Evolutionary conservation across 2,329 filamentous ascomycete species (phyloP).

Genomic region (Trichoderma sp.): DNA sequence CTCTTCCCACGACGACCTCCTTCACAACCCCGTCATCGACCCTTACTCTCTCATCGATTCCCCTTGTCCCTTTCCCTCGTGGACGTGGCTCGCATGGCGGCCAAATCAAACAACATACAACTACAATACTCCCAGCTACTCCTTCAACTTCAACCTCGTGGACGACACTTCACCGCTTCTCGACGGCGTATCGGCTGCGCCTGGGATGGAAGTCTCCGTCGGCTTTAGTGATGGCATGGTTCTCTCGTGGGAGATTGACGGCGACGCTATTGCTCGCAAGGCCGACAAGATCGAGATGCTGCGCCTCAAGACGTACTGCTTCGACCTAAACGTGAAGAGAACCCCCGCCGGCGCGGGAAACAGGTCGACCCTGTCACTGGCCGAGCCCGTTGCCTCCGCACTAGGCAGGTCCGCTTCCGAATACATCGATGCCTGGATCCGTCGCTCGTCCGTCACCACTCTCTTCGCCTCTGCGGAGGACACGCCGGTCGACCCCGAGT

Average conservation of each 20-base stretch:
- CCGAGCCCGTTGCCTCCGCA: conserved; percentile 18
- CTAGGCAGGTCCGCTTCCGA: conserved; percentile 26
- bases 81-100: conserved; percentile 40
- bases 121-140: neutral
- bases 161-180: conserved; percentile 29
- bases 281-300: conserved; percentile 31
- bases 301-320: conserved; percentile 35
- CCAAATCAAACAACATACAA: conserved; percentile 27
- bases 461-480: conserved; percentile 17
- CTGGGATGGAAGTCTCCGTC: conserved; percentile 34
- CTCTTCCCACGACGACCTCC: conserved; percentile 19
- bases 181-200: conserved; percentile 32
- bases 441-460: conserved; percentile 26
- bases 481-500: conserved; percentile 16
- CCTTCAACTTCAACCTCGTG: conserved; percentile 34
- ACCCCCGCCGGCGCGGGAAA: conserved; percentile 13
- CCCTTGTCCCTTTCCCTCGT: conserved; percentile 32
- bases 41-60: conserved; percentile 28
- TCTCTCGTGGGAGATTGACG: conserved; percentile 37
- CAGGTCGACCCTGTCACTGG: neutral
- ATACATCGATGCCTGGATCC: conserved; percentile 23
- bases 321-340: conserved; percentile 29
- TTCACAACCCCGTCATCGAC: conserved; percentile 18
- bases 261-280: conserved; percentile 31
- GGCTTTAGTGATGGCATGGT: conserved; percentile 35